These are phyloP conservation scores for Cryptococcus sp. DNA, from an alignment of 1,284 basidiomycete species.

Conservation along the genomic window DNA sequence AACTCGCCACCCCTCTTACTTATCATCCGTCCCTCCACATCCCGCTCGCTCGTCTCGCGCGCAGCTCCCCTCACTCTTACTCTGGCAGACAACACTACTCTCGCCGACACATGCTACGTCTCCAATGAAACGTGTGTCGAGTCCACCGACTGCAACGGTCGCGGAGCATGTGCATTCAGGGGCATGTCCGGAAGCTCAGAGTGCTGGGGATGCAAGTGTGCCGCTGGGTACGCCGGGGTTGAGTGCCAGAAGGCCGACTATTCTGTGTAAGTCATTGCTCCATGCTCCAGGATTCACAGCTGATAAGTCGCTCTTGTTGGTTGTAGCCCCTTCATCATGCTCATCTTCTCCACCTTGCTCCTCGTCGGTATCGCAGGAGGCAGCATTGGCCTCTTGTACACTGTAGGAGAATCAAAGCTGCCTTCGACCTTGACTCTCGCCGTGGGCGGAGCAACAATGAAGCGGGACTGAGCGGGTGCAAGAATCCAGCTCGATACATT, in stretches of 20 bases:
- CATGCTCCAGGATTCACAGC: neutral
- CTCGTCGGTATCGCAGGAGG: constrained; percentile 33
- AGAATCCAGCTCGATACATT: neutral
- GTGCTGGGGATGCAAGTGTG: constrained; percentile 48
- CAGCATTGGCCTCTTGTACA: constrained; percentile 39
- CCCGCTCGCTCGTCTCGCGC: constrained; percentile 13
- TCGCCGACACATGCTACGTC: constrained; percentile 34
- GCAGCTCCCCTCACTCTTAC: constrained; percentile 7
- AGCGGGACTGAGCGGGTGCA: constrained; percentile 31
- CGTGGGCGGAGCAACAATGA: constrained; percentile 36
- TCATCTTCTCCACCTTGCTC: constrained; percentile 44
- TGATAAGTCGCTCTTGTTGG: constrained; percentile 4
- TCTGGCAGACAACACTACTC: constrained; percentile 12
- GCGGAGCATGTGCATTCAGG: constrained; percentile 36
- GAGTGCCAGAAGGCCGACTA: constrained; percentile 49
- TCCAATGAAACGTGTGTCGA: constrained; percentile 40
- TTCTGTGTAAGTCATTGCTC: constrained; percentile 36
- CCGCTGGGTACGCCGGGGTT: constrained; percentile 36
- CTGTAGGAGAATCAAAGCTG: constrained; percentile 48
- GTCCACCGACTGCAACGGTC: constrained; percentile 37
- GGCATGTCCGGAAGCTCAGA: constrained; percentile 29
- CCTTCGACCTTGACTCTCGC: constrained; percentile 52
- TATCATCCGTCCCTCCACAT: constrained; percentile 32
- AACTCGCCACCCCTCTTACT: constrained; percentile 47
- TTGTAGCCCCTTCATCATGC: constrained; percentile 44